Base-by-base conservation (phyloP, 2,329 filamentous ascomycete species). In the Mycogone perniciosa region DNA sequence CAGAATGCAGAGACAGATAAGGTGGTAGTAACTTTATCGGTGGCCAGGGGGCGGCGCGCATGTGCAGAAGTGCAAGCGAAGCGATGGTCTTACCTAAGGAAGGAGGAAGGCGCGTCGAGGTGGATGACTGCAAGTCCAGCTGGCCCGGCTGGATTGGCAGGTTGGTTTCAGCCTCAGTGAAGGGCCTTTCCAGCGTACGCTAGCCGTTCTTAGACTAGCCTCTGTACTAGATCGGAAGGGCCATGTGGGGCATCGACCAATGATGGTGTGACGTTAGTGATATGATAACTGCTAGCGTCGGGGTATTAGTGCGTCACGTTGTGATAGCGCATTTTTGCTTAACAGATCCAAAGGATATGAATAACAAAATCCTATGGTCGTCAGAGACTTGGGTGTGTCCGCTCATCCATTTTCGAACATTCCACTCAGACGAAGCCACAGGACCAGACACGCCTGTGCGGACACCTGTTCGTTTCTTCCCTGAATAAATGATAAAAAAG, bases 71-170 rank as follows among this genome's bases (percentile, higher is more conserved):
- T 53, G 46, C 45, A 57, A 50, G 54, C 51, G 50, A 53, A 56
- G 57, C 51, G 53, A 55, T 49, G 56, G 56, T 62, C 62, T 66
- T 66, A 66, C 64, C 62, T 64, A 64, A 65, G 20, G 20, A 20
- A 20, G 20, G 20, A 20, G 20, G 20, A 20, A 20, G 60, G 59
- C 53, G 55, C 56, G 58, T 60, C 57, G 56, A 57, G 59, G 54
- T 54, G 56, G 57, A 61, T 62, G 53, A 62, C 60, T 60, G 60
- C 57, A 52, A 60, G 49, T 57, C 55, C 55, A 62, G 56, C 57
- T 46, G 44, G 48, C 62, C 48, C 60, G 54, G 63, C 60, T 59
- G 60, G 57, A 60, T 60, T 64, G 57, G 62, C 58, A 52, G 50
- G 41, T 64, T 59, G 58, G 62, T 64, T 62, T 64, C 61, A 61